Conservation (phyloP, 2,329 filamentous ascomycete species). For the Camptophora hylomeconis region DNA sequence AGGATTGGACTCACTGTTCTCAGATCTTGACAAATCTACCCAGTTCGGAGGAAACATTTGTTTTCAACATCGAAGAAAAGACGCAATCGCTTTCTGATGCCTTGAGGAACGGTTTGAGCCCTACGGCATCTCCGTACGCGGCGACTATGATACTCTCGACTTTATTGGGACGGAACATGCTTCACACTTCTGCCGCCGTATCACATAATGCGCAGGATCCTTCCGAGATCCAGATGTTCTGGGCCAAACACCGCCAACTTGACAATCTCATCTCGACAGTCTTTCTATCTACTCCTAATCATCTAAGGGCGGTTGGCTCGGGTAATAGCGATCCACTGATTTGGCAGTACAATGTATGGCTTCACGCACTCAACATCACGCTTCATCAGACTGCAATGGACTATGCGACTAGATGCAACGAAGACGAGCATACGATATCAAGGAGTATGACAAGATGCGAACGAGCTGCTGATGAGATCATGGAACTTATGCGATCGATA, state of each 20-base stretch:
- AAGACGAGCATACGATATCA: neutral
- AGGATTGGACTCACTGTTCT: neutral
- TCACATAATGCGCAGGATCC: neutral
- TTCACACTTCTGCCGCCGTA: neutral
- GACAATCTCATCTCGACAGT: constrained; percentile 1
- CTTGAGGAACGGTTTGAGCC: neutral
- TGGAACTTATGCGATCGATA: neutral
- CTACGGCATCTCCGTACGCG: neutral
- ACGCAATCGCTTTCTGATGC: neutral
- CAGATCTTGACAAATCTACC: neutral
- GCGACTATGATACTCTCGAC: neutral
- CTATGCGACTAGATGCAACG: neutral
- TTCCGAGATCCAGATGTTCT: neutral
- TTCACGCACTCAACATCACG: neutral
- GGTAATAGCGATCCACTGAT: neutral
- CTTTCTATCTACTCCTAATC: neutral
- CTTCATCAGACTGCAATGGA: neutral
- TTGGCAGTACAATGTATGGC: neutral
- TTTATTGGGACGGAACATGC: neutral
- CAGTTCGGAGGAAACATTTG: neutral
- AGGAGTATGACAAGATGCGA: neutral
- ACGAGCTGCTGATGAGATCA: constrained; percentile 1
- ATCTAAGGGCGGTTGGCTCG: neutral
- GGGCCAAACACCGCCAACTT: neutral
- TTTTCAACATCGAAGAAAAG: neutral